Evolutionary conservation across 202 grass and related monocot genomes (phyloP).

Genomic region (Miscanthus sacchariflorus): DNA sequence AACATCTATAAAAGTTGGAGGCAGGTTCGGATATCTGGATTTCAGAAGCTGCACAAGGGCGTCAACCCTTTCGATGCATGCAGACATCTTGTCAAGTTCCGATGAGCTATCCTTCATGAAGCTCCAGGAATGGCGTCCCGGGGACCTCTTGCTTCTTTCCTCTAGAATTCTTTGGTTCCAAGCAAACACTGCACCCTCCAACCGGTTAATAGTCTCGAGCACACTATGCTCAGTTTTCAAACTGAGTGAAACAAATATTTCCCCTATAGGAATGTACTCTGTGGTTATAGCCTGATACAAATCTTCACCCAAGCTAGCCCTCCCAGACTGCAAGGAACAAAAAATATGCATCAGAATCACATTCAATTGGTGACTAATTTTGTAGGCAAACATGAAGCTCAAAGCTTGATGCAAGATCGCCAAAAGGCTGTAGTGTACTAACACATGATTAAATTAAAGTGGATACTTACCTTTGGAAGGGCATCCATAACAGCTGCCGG

Average conservation of each 20-base stretch:
- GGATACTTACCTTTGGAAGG: conserved; percentile 84
- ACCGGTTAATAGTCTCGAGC: conserved; percentile 80
- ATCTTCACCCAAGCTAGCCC: conserved; percentile 87
- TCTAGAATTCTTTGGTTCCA: conserved; percentile 81
- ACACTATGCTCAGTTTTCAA: conserved; percentile 84
- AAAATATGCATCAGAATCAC: background rate
- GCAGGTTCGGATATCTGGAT: conserved; percentile 80
- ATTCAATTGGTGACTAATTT: background rate
- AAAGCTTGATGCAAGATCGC: background rate
- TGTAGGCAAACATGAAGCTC: background rate
- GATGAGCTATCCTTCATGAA: conserved; percentile 77
- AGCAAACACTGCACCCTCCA: conserved; percentile 83
- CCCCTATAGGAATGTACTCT: conserved; percentile 74
- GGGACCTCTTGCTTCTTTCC: conserved; percentile 64
- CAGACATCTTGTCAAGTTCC: conserved; percentile 67
- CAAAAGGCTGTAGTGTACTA: background rate
- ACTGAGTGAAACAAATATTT: conserved; percentile 86
- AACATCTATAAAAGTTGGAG: conserved; percentile 83
- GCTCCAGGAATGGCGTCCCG: conserved; percentile 71
- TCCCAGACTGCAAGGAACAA: conserved; percentile 77
- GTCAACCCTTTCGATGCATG: conserved; percentile 71
- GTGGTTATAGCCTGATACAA: conserved; percentile 79
- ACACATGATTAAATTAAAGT: conserved; percentile 5
- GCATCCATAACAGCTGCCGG: conserved; percentile 71
- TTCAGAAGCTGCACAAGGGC: conserved; percentile 81